These are phyloP conservation scores for Fusarium sarcochroum DNA, from an alignment of 2,329 filamentous ascomycete species.

Conservation along the genomic window DNA sequence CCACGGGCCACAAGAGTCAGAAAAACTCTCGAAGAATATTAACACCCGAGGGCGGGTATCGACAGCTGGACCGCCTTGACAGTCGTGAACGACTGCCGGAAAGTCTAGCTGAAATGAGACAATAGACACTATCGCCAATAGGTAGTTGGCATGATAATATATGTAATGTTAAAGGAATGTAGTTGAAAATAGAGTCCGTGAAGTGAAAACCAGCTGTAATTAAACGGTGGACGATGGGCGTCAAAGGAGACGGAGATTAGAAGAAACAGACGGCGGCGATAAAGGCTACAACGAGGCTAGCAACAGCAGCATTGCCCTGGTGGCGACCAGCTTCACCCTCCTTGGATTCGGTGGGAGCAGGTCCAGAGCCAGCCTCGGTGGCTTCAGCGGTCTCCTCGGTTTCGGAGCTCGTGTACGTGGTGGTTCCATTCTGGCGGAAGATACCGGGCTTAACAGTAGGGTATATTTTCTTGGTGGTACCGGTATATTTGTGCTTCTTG, in stretches of 20 bases:
- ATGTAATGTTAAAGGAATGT: slow-evolving; percentile 45
- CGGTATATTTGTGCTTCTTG: slow-evolving; percentile 38
- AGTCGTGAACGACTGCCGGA: slow-evolving; percentile 5
- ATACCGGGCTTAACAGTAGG: slow-evolving; percentile 58
- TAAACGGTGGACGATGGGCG: slow-evolving; percentile 19
- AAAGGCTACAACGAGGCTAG: slow-evolving; percentile 69
- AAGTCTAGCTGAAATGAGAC: slow-evolving; percentile 38
- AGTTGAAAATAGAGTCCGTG: slow-evolving; percentile 37
- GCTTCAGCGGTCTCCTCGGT: slow-evolving; percentile 41
- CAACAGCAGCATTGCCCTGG: slow-evolving; percentile 65
- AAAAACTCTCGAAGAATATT: slow-evolving; percentile 31
- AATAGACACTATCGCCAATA: slow-evolving; percentile 56
- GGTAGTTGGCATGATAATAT: slow-evolving; percentile 48
- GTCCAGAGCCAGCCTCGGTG: slow-evolving; percentile 47
- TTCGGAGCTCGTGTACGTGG: slow-evolving; percentile 32
- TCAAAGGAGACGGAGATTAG: slow-evolving; percentile 48
- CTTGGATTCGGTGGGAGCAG: slow-evolving; percentile 53
- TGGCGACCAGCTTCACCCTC: slow-evolving; percentile 63
- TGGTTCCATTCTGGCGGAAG: slow-evolving; percentile 67
- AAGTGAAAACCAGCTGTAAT: slow-evolving; percentile 47
- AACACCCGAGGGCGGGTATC: slow-evolving; percentile 39
- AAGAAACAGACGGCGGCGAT: slow-evolving; percentile 66
- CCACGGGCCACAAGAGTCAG: slow-evolving; percentile 36
- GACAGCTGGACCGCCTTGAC: slow-evolving; percentile 17
- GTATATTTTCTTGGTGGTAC: slow-evolving; percentile 37